Evolutionary conservation across 257 asterid species (phyloP), one percentile per base, ranked within the genome.

Genomic region (Linderniella brevidens): DNA sequence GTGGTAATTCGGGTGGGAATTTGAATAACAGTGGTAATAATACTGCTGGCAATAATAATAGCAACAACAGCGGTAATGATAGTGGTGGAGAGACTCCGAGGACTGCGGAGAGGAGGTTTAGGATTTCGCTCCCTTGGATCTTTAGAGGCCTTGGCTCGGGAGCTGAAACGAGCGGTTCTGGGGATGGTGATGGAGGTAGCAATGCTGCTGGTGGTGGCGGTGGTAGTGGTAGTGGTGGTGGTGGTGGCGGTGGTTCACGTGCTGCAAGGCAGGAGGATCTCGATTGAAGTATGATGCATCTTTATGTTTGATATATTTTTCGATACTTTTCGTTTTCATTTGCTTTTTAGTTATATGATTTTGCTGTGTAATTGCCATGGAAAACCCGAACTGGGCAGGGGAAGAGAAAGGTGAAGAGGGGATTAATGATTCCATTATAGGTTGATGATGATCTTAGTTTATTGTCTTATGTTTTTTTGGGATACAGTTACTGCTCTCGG

Each of bases 241-340:
- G 58, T 56, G 47, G 77, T 4, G 72, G 78, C 54, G 62, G 45
- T 14, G 77, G 77, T 43, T 68, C 70, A 5, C 66, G 53, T 13
- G 78, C 57, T 55, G 76, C 73, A 12, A 80, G 79, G 60, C 73
- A 72, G 72, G 92, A 83, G 71, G 93, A 77, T 64, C 81, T 83
- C 19, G 90, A 75, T 58, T 83, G 65, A 76, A 46, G 59, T 71
- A 68, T 38, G 67, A 52, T 48, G 48, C 35, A 49, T 42, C 17
- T 13, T 51, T 50, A 19, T 3, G 43, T 13, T 39, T 25, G 3
- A 25, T 25, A 25, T 25, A 6, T 6, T 25, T 25, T 6, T 25
- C 32, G 4, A 25, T 25, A 25, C 32, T 2, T 25, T 25, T 25
- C 32, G 32, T 25, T 25, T 25, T 25, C 32, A 6, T 2, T 25